Base-by-base conservation (phyloP, 1,284 basidiomycete genomes). In the Naganishia sp. region DNA sequence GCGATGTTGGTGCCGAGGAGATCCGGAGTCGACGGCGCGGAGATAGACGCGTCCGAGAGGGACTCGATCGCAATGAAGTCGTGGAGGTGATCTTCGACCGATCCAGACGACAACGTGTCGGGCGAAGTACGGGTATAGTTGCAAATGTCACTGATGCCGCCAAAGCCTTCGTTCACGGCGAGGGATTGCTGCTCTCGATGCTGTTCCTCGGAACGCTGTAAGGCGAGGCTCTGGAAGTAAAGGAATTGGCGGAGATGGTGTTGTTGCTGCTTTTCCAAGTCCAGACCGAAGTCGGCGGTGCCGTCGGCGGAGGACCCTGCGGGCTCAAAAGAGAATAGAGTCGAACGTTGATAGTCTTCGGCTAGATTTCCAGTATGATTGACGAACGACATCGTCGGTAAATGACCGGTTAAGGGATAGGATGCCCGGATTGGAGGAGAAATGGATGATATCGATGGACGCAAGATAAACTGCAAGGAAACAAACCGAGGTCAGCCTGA, bases 251-350 rank as follows among this genome's bases (percentile, higher is more conserved):
- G 53, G 21, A 67, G 61, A 46, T 67, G 66, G 42, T 63, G 61
- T 45, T 64, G 66, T 36, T 67, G 60, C 36, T 67, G 66, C 42
- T 56, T 57, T 50, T 67, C 66, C 18, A 67, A 53, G 45, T 66
- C 65, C 6, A 36, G 13, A 6, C 33, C 33, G 13, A 53, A 43
- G 28, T 52, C 36, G 4, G 21, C 21, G 11, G 48, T 5, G 31
- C 28, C n/a, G 5, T 33, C 33, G 36, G 31, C n/a, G 15, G 28
- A 25, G 18, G 49, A 59, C 10, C 28, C 48, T 46, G 3, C 36
- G 36, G 13, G 3, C 36, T 36, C 57, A 3, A 61, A 36, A 18
- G 57, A 52, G 50, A 61, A 61, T n/a, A 28, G 15, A 25, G 36
- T n/a, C 33, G 36, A 48, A 39, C 44, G 25, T 44, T n/a, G 36